These are phyloP conservation scores for Sarocladium oryzae DNA, from an alignment of 2,329 filamentous ascomycete genomes.

Conservation along the genomic window DNA sequence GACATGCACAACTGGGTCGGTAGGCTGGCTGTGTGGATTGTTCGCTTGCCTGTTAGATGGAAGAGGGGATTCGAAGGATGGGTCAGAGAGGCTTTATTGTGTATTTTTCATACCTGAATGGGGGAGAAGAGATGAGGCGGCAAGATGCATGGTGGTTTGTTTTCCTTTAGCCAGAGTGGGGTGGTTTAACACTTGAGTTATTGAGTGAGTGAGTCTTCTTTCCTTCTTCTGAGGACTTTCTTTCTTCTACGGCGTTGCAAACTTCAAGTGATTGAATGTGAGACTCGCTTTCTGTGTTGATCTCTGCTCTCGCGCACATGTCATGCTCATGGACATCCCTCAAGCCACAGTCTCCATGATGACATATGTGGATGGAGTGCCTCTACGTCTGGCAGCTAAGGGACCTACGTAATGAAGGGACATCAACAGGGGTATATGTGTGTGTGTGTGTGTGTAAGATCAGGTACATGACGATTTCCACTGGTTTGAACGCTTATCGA, in stretches of 20 bases:
- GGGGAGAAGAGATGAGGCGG: too few relatives aligned
- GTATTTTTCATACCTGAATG: neutral
- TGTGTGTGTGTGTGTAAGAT: neutral
- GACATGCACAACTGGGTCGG: neutral
- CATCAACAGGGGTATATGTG: neutral
- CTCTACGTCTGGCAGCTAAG: neutral
- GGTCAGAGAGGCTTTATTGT: neutral
- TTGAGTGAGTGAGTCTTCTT: too few relatives aligned
- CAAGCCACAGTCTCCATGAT: conserved; percentile 2
- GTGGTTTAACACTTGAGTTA: too few relatives aligned
- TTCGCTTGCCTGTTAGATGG: neutral
- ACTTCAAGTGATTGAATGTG: too few relatives aligned
- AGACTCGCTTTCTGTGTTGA: too few relatives aligned
- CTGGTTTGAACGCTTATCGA: too few relatives aligned
- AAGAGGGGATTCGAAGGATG: neutral
- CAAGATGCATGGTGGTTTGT: too few relatives aligned
- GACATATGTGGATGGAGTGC: neutral
- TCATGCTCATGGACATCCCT: neutral
- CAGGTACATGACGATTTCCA: neutral
- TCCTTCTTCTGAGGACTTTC: too few relatives aligned
- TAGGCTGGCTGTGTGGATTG: neutral
- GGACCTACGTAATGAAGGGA: neutral
- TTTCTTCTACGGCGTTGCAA: too few relatives aligned
- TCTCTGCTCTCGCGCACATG: too few relatives aligned
- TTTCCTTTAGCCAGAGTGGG: too few relatives aligned